Evolutionary conservation across 306 rosid genomes (phyloP), one percentile per base, ranked within the genome.

Genomic region (Citrullus mucosospermus): DNA sequence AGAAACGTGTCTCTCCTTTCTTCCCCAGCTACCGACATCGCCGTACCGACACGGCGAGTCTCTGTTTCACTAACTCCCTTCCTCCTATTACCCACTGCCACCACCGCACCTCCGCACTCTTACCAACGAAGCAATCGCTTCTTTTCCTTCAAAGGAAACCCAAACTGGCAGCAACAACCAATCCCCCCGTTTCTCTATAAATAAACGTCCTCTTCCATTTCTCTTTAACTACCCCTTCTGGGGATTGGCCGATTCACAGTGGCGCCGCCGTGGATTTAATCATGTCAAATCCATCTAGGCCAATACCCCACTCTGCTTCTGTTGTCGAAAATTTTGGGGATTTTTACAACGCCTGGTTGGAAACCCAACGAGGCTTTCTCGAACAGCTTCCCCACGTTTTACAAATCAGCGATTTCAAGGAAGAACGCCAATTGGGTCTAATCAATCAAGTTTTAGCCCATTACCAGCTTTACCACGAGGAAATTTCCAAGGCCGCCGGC

Each of bases 391-490:
- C 14, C 68, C 68, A 62, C 9, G 41, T 15, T 6, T 15, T 15
- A 3, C 38, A 30, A 11, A 61, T 15, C 53, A 4, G 11, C 6
- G 38, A 48, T 3, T 3, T 3, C 18, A 32, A 66, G 0, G 22
- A 55, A 3, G 76, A 66, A 1, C 41, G 28, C 3, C 79, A 78
- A 73, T 55, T 65, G 39, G 18, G 1, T 2, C 28, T 87, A n/a
- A 89, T 86, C 80, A 75, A 80, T 0, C 79, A 61, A 36, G 86
- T 84, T 3, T 18, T 86, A 8, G 30, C 83, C 11, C 92, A 83
- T 43, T 83, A 83, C 86, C 81, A 77, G 43, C 69, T 59, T 25
- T 86, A 83, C 85, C 78, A 78, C 61, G 78, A 78, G 0, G 82
- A 85, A 11, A 85, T 56, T 18, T 58, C 72, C 25, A 55, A 8